Conservation (phyloP, 2,329 filamentous ascomycete species). For the Dryadomyces quercivorus region DNA sequence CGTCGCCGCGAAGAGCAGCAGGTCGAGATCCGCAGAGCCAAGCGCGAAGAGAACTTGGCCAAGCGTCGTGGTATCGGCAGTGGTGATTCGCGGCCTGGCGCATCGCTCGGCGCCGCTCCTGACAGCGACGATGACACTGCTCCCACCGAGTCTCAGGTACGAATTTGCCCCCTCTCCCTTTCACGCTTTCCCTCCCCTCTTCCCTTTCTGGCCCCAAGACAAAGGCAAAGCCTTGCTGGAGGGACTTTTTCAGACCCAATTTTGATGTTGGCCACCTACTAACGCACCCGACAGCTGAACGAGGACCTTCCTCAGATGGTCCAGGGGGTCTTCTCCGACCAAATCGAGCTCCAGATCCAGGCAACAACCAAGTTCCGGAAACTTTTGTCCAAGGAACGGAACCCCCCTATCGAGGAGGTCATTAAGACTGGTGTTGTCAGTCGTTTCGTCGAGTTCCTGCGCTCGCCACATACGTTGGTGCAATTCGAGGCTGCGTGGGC, state of each 20-base stretch:
- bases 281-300: conserved; percentile 55
- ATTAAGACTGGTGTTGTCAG: conserved; percentile 97
- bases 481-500: conserved; percentile 99
- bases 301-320: conserved; percentile 99
- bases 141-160: conserved; percentile 92
- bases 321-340: conserved; percentile 92
- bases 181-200: no score
- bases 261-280: no score
- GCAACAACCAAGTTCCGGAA: conserved; percentile 98
- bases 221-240: no score
- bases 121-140: conserved; percentile 97
- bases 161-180: neutral
- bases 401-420: conserved; percentile 96
- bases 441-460: conserved; percentile 96
- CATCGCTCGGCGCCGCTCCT: conserved; percentile 72
- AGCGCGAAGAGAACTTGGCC: conserved; percentile 97
- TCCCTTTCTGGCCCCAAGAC: neutral
- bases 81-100: conserved; percentile 67
- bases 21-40: conserved; percentile 96
- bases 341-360: conserved; percentile 95
- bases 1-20: conserved; percentile 98
- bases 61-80: conserved; percentile 91
- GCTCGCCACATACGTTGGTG: conserved; percentile 92
- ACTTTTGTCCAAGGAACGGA: conserved; percentile 94
- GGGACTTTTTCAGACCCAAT: no score